A percentile compares a stretch with the other conserved stretches of the same genome.
Evolutionary conservation across 2,329 filamentous ascomycete species (phyloP).

Genomic region (Amylocarpus encephaloides): DNA sequence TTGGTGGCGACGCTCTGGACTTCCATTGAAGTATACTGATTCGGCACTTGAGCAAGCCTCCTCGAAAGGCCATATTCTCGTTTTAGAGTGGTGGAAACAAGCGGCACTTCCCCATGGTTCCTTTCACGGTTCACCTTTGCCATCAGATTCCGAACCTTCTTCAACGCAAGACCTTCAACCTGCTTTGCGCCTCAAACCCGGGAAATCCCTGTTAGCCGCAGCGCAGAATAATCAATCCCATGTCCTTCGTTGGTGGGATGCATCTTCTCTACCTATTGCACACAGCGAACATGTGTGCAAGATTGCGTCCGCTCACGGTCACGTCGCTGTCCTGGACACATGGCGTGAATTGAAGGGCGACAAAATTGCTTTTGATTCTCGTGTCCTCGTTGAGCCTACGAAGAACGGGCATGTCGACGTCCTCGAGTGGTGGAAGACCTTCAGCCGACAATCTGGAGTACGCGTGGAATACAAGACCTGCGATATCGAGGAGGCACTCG

Average conservation of each 20-base stretch:
- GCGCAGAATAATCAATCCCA: conserved; percentile 74
- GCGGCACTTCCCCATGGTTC: conserved; percentile 53
- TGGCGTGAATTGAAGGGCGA: conserved; percentile 73
- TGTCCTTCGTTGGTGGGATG: conserved; percentile 82
- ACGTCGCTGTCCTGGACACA: conserved; percentile 74
- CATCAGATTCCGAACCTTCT: conserved; percentile 12
- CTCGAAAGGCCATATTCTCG: conserved; percentile 73
- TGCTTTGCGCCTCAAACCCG: conserved; percentile 62
- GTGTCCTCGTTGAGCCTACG: conserved; percentile 80
- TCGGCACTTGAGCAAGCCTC: conserved; percentile 82
- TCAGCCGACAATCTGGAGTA: conserved; percentile 46
- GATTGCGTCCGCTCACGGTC: conserved; percentile 77
- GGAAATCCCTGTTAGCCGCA: conserved; percentile 76
- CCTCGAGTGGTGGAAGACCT: conserved; percentile 84
- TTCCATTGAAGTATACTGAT: conserved; percentile 80
- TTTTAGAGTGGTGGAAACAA: conserved; percentile 90
- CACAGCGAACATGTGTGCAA: conserved; percentile 79
- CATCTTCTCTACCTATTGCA: conserved; percentile 69
- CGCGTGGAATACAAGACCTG: conserved; percentile 90
- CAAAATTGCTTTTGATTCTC: conserved; percentile 72
- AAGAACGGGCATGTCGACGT: conserved; percentile 79
- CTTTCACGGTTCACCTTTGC: conserved; percentile 26
- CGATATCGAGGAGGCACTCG: conserved; percentile 89
- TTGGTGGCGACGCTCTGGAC: conserved; percentile 81
- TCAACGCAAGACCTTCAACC: conserved; percentile 23